Evolutionary conservation across 768 basidiomycete genomes (phyloP).

Genomic region (Tremella fuciformis): DNA sequence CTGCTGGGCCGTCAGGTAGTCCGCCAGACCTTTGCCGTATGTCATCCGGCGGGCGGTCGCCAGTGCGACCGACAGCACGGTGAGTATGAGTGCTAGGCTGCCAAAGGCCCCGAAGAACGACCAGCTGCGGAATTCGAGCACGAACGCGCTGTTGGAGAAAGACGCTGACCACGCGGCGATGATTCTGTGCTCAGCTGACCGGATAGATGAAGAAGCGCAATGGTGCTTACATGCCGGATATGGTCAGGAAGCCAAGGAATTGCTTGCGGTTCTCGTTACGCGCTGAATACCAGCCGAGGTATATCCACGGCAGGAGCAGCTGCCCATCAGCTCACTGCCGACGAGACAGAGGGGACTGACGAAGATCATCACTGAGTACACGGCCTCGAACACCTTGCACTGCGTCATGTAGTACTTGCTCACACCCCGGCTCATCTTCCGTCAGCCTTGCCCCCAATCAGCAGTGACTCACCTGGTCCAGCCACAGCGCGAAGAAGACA

Average conservation of each 20-base stretch:
- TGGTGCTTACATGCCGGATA: conserved; percentile 2
- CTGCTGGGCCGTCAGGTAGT: conserved; percentile 10
- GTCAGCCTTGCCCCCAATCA: neutral
- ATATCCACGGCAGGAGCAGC: conserved; percentile 10
- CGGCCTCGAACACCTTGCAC: conserved; percentile 10
- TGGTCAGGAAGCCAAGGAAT: conserved; percentile 5
- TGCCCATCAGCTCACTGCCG: neutral
- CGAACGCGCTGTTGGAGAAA: conserved; percentile 12
- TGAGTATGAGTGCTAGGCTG: conserved; percentile 7
- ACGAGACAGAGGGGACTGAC: neutral
- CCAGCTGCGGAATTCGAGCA: conserved; percentile 14
- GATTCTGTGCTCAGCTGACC: conserved; percentile 3
- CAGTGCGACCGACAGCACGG: conserved; percentile 8
- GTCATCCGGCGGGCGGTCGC: conserved; percentile 8
- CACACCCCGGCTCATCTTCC: conserved; percentile 11
- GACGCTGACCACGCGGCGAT: conserved; percentile 14
- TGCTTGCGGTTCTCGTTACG: conserved; percentile 6
- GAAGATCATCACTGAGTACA: conserved; percentile 10
- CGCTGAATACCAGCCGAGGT: conserved; percentile 10
- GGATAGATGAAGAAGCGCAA: neutral
- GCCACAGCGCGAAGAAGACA: conserved; percentile 13
- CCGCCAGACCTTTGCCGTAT: conserved; percentile 17
- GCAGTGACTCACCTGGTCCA: conserved; percentile 16
- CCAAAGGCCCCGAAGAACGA: conserved; percentile 15
- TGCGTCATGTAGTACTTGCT: conserved; percentile 14